Evolutionary conservation across 2,329 filamentous ascomycete species (phyloP).

Genomic region (Colletotrichum horii): DNA sequence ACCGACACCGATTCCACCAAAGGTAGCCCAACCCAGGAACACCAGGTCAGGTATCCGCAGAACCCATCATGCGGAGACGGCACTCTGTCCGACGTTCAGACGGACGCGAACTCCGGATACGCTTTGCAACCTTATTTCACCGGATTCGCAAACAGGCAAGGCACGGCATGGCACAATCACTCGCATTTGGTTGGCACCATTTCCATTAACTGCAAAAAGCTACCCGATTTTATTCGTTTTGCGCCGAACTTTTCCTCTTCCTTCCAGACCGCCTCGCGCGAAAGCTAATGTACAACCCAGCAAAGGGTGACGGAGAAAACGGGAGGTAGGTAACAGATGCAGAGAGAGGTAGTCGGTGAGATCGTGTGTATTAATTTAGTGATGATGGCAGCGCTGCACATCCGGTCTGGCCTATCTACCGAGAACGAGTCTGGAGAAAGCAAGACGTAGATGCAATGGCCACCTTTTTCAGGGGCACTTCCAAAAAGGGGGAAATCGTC

Average conservation of each 20-base stretch:
- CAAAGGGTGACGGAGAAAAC: conserved; percentile 36
- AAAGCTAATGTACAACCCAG: conserved; percentile 43
- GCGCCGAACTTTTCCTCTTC: conserved; percentile 37
- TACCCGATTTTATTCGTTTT: conserved; percentile 35
- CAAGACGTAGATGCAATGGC: conserved; percentile 20
- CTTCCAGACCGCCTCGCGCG: conserved; percentile 31
- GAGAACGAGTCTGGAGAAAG: conserved; percentile 19
- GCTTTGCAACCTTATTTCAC: background rate
- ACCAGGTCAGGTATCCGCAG: background rate
- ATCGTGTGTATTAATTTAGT: conserved; percentile 27
- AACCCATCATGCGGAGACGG: background rate
- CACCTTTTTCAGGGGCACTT: conserved; percentile 18
- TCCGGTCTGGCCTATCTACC: conserved; percentile 18
- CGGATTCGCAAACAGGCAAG: background rate
- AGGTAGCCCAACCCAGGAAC: background rate
- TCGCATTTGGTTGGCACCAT: background rate
- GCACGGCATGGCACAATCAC: background rate
- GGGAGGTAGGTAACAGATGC: conserved; percentile 36
- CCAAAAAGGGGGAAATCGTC: conserved; percentile 24
- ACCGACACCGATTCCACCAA: background rate
- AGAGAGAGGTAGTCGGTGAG: conserved; percentile 27
- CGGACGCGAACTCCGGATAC: background rate
- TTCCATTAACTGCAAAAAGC: conserved; percentile 26
- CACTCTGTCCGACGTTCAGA: conserved; percentile 6
- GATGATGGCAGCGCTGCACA: conserved; percentile 21